A percentile compares a stretch with the other conserved stretches of the same genome.
Evolutionary conservation across 73 alveolate species (phyloP).

Genomic region (Blepharisma stoltei): DNA sequence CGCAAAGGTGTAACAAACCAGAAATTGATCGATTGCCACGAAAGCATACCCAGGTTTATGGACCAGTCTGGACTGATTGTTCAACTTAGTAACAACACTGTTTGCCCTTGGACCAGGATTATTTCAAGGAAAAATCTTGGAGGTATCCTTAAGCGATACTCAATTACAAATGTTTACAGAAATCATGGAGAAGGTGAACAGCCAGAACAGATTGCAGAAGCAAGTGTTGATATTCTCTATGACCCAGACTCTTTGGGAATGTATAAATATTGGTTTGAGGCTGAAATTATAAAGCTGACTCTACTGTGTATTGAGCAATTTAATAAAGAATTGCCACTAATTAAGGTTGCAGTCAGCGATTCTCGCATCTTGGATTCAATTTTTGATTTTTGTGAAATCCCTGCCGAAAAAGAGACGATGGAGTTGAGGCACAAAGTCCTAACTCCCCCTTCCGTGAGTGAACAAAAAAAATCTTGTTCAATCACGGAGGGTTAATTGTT

Average conservation of each 20-base stretch:
- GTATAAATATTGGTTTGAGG: slow-evolving; percentile 19
- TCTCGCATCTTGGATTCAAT: not conserved
- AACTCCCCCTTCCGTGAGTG: too few relatives aligned
- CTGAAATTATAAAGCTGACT: slow-evolving; percentile 8
- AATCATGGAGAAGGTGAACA: not conserved
- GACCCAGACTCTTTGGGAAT: not conserved
- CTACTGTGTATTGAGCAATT: not conserved
- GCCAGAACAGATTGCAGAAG: not conserved
- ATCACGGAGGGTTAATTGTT: too few relatives aligned
- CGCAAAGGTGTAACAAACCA: not conserved
- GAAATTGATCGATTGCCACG: not conserved
- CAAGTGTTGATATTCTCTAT: not conserved
- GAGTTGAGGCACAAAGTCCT: not conserved
- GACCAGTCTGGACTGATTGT: slow-evolving; percentile 25
- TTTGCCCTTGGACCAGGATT: slow-evolving; percentile 19
- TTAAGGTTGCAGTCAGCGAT: slow-evolving; percentile 11
- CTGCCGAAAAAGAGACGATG: not conserved
- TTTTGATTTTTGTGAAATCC: slow-evolving; percentile 2
- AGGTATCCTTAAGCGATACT: slow-evolving; percentile 4
- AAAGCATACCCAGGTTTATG: not conserved
- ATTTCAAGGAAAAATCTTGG: slow-evolving; percentile 23
- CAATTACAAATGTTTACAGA: slow-evolving; percentile 17
- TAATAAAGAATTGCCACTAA: not conserved
- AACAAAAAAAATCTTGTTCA: too few relatives aligned
- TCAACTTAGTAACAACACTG: slow-evolving; percentile 16